These are phyloP conservation scores for Zygoascus flipseniorum DNA, from an alignment of 805 yeast genomes.

Conservation along the genomic window DNA sequence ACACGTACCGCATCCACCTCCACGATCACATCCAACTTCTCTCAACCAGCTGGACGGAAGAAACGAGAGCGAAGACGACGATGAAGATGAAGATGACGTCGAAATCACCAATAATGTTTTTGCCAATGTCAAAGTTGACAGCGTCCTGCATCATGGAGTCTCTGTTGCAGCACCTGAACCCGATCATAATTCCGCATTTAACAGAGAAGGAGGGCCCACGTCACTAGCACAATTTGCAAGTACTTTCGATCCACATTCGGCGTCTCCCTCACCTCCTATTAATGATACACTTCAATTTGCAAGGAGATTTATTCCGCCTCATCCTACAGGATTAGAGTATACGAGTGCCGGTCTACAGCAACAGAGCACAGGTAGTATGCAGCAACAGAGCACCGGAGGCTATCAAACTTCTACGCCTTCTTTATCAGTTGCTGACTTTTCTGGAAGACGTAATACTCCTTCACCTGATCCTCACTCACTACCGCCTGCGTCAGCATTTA, in stretches of 20 bases:
- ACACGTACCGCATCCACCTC: not conserved
- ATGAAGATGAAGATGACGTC: slow-evolving; percentile 65
- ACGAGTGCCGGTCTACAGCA: not conserved
- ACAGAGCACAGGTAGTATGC: not conserved
- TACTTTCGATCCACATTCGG: not conserved
- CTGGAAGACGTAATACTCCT: not conserved
- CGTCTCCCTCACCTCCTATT: not conserved
- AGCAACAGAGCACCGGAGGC: not conserved
- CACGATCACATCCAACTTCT: not conserved
- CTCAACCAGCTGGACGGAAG: not conserved
- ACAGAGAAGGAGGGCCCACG: not conserved
- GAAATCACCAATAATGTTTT: slow-evolving; percentile 72
- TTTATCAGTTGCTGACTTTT: not conserved
- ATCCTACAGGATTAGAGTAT: not conserved
- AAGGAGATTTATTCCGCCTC: not conserved
- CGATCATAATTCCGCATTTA: not conserved
- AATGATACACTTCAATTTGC: slow-evolving; percentile 1
- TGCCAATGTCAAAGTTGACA: slow-evolving; percentile 69
- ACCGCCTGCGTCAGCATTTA: not conserved
- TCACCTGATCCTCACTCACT: not conserved
- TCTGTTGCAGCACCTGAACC: slow-evolving; percentile 33
- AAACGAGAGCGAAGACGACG: slow-evolving; percentile 35
- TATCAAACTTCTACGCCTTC: not conserved
- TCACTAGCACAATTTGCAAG: not conserved
- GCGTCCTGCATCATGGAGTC: slow-evolving; percentile 61